Evolutionary conservation across 345 rosid species (phyloP), one percentile per base, ranked within the genome.

Genomic region (Lenwebbia sp.): DNA sequence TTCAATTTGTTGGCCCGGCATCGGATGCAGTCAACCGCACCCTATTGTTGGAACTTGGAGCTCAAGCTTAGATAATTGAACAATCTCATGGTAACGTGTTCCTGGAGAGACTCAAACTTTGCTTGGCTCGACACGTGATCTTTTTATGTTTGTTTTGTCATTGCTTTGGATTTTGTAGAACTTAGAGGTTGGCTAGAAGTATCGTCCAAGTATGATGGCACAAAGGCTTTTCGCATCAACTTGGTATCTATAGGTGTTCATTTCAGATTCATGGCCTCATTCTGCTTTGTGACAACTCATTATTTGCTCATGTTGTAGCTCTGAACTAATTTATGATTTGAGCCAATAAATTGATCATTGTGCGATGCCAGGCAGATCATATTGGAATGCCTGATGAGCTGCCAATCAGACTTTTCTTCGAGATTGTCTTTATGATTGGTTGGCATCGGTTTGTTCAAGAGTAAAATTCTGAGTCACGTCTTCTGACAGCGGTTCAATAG

Each of bases 1-100:
- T 97, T 89, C 99, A 97, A 88, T 97, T 97, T 53, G 88, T 22
- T 76, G 99, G 99, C 50, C 94, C 98, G 6, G 91, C 94, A 60
- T 89, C 98, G 5, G 88, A 90, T 84, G 95, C 93, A 1, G 88
- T 86, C 58, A 96, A 89, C 88, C 96, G 92, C 90, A 97, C 99
- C 17, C 88, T 96, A 53, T 88, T 92, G 74, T 89, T 96, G 70
- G 99, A 97, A 90, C 94, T 94, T 19, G 99, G 96, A 49, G 95
- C 95, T 83, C 84, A 85, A 89, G 90, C 88, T 85, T 94, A 88
- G 89, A 82, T 62, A n/a, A 37, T 30, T 26, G 5, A 52, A 25
- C 22, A 54, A 53, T 33, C 83, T 85, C 13, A 15, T 70, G 78
- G 47, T 33, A 70, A 70, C 0, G 25, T 28, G 14, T 10, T 54